These are phyloP conservation scores for Peronospora farinosa DNA, from an alignment of 352 stramenopile species.

Conservation along the genomic window DNA sequence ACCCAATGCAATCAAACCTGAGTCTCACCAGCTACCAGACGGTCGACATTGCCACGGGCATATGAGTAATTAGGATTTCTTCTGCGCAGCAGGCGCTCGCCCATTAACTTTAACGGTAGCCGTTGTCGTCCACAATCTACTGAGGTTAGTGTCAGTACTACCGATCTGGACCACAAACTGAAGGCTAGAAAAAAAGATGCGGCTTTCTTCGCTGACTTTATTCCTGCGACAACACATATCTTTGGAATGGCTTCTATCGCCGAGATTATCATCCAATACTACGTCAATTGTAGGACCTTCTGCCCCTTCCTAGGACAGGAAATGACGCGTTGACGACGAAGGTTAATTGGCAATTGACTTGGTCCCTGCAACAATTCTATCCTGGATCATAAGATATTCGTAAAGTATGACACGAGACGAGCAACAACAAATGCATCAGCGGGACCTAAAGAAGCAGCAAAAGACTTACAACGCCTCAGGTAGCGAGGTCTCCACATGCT, in stretches of 20 bases:
- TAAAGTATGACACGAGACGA: slow-evolving; percentile 17
- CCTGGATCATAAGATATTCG: background rate
- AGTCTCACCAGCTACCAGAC: background rate
- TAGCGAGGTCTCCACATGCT: slow-evolving; percentile 25
- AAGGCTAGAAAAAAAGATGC: slow-evolving; percentile 1
- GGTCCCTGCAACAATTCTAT: background rate
- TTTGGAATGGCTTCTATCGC: slow-evolving; percentile 2
- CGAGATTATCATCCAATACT: slow-evolving; percentile 1
- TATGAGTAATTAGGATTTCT: background rate
- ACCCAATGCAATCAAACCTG: background rate
- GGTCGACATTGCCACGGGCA: background rate
- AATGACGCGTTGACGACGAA: background rate
- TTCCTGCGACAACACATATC: slow-evolving; percentile 23
- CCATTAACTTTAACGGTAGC: background rate
- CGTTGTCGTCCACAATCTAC: slow-evolving; percentile 18
- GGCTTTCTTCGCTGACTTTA: slow-evolving; percentile 20
- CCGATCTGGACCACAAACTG: slow-evolving; percentile 19
- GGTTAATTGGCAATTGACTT: slow-evolving; percentile 33
- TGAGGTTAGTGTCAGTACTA: slow-evolving; percentile 5
- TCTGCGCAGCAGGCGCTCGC: slow-evolving; percentile 5
- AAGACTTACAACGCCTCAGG: slow-evolving; percentile 25
- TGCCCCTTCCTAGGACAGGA: background rate
- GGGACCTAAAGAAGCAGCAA: slow-evolving; percentile 13
- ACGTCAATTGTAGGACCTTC: background rate
- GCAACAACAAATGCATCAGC: slow-evolving; percentile 1